Base-by-base conservation (phyloP, 148 eudicot genomes). In the Persicaria maculosa region DNA sequence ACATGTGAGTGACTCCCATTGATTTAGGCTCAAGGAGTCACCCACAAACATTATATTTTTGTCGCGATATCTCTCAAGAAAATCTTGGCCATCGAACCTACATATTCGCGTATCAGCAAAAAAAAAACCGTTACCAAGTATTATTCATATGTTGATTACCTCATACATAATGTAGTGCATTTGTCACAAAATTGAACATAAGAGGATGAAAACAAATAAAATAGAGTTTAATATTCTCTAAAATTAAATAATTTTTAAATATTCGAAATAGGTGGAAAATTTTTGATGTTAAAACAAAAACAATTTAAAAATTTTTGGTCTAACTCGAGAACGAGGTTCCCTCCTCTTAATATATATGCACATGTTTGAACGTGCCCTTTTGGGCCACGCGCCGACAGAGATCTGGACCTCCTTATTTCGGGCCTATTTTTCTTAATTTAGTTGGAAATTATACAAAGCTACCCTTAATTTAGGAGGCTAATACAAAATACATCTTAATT, bases 11-110 rank as follows among this genome's bases (percentile, higher is more conserved):
- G 97, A 93, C 44, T 85, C 83, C 97, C 97, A 93, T 61, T 90
- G 96, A 80, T 93, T 90, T 80, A 88, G 78, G 78, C 96, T 90
- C 2, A 90, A 72, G 4, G 97, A 93, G 79, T 93, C 98, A 59
- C 98, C 98, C 9, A 88, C 90, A 48, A 93, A 86, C 96, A 93
- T 88, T 62, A 93, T 87, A 67, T 84, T 88, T 69, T 93, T 90
- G 47, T 96, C 96, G 82, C 83, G 81, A 36, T 75, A 81, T 79
- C 74, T 83, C 59, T 79, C 76, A 53, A 93, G 74, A 73, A 93
- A 89, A n/a, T 76, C 83, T 71, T 61, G 50, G 6, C 90, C 98
- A 72, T 90, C 78, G 76, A 93, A 93, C 79, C 98, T 93, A 81
- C 67, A 72, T 44, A 48, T 14, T 17, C 4, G 4, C 10, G n/a